A percentile compares a stretch with the other conserved stretches of the same genome.
Conservation (phyloP, 768 basidiomycete genomes). For the Stropharia rugosoannulata region DNA sequence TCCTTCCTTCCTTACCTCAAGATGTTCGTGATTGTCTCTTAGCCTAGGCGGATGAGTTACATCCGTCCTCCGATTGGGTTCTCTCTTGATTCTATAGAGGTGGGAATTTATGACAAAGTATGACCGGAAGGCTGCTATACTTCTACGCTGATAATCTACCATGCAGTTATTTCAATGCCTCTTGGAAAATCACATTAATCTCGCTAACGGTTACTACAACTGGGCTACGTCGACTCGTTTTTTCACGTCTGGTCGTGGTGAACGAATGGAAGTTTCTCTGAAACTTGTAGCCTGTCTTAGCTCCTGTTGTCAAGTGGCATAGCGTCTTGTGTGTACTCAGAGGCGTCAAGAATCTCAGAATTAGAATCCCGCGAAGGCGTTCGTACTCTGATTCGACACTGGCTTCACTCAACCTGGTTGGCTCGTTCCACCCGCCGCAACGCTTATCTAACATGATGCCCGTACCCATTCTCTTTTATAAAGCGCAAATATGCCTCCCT, state of each 20-base stretch:
- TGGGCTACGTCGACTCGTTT: not conserved
- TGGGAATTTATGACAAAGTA: not conserved
- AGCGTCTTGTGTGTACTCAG: not conserved
- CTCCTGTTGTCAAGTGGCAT: conserved; percentile 2
- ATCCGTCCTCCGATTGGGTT: conserved; percentile 2
- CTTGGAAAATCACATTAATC: not conserved
- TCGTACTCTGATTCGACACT: not conserved
- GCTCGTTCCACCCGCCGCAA: not conserved
- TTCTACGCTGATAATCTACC: not conserved
- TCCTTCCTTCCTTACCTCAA: conserved; percentile 1
- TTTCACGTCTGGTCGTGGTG: not conserved
- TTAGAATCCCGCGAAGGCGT: conserved; percentile 5
- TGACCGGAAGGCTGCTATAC: not conserved
- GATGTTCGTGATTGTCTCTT: conserved; percentile 11
- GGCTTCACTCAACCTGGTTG: not conserved
- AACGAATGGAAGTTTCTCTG: not conserved
- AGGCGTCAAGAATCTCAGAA: conserved; percentile 6
- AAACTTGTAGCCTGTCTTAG: not conserved
- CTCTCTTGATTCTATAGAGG: not conserved
- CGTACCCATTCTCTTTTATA: not conserved
- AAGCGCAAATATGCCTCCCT: not conserved
- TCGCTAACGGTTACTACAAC: not conserved
- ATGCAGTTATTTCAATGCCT: not conserved
- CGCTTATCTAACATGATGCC: conserved; percentile 3
- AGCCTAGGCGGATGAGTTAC: conserved; percentile 18